These are phyloP conservation scores for Wolfiporia cocos DNA, from an alignment of 1,284 basidiomycete genomes.

Conservation along the genomic window DNA sequence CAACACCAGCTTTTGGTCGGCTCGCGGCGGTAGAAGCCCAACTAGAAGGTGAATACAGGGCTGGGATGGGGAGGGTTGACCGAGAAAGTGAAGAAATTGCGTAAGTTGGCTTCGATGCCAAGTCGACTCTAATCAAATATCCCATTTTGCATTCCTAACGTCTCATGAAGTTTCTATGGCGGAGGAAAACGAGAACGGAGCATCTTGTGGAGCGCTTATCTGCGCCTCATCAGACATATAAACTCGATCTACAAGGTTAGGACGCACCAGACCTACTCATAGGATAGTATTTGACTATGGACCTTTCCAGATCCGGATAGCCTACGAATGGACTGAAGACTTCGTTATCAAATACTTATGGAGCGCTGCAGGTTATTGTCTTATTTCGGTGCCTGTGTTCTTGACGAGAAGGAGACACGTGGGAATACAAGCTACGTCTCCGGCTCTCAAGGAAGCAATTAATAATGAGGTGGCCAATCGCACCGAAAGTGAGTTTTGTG, in stretches of 20 bases:
- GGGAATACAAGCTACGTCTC: too few relatives aligned
- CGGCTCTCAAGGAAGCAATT: too few relatives aligned
- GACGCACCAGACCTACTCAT: conserved; percentile 1
- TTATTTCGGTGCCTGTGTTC: conserved; percentile 86
- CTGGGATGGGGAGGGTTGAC: conserved; percentile 83
- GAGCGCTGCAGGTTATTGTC: conserved; percentile 84
- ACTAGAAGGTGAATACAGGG: conserved; percentile 85
- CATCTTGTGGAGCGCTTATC: conserved; percentile 79
- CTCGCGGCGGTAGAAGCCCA: conserved; percentile 88
- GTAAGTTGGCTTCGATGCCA: conserved; percentile 41
- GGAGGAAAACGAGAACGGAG: conserved; percentile 82
- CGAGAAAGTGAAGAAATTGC: conserved; percentile 94
- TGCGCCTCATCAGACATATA: conserved; percentile 81
- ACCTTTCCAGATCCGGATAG: conserved; percentile 59
- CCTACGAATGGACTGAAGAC: conserved; percentile 89
- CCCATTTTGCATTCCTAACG: too few relatives aligned
- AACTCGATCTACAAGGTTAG: conserved; percentile 87
- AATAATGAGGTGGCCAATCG: conserved; percentile 23
- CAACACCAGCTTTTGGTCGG: conserved; percentile 92
- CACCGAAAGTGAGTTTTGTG: conserved; percentile 42
- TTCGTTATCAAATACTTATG: conserved; percentile 93
- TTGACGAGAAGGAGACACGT: conserved; percentile 47
- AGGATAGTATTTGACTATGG: too few relatives aligned
- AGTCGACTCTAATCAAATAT: too few relatives aligned
- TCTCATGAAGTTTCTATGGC: conserved; percentile 70